Evolutionary conservation across 257 asterid genomes (phyloP).

Genomic region (Fraxinus quadrangulata): DNA sequence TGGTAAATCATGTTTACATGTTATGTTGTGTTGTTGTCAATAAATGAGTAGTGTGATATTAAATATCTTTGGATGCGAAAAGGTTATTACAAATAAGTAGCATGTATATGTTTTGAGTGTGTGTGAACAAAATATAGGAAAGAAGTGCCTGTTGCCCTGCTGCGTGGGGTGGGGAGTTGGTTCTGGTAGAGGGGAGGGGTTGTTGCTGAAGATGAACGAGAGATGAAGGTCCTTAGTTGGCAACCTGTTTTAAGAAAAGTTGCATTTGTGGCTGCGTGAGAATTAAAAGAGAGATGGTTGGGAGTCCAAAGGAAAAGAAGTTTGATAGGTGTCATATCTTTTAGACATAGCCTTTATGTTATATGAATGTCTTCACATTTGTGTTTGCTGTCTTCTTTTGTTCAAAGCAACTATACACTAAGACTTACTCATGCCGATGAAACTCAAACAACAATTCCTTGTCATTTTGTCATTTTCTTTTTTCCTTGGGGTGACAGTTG

Average conservation of each 20-base stretch:
- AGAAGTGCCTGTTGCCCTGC: not conserved
- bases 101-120: not conserved
- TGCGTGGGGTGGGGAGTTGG: not conserved
- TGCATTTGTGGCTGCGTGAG: not conserved
- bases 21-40: not conserved
- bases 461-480: constrained; percentile 4
- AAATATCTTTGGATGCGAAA: not conserved
- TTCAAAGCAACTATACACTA: not conserved
- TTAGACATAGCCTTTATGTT: not conserved
- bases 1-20: not conserved
- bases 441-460: constrained; percentile 4
- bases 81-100: not conserved
- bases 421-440: not conserved
- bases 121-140: not conserved
- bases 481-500: constrained; percentile 30
- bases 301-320: not conserved
- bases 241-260: not conserved
- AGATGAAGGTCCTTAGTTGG: not conserved
- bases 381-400: not conserved
- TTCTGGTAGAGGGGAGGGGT: constrained; percentile 1
- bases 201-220: not conserved
- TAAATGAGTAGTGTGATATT: not conserved
- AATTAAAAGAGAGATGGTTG: not conserved
- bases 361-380: not conserved
- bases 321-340: not conserved